Percentiles rank a stretch among this genome's conserved stretches.
Evolutionary conservation across 2,329 filamentous ascomycete species (phyloP).

Genomic region (Phaeosphaeriaceae sp.): DNA sequence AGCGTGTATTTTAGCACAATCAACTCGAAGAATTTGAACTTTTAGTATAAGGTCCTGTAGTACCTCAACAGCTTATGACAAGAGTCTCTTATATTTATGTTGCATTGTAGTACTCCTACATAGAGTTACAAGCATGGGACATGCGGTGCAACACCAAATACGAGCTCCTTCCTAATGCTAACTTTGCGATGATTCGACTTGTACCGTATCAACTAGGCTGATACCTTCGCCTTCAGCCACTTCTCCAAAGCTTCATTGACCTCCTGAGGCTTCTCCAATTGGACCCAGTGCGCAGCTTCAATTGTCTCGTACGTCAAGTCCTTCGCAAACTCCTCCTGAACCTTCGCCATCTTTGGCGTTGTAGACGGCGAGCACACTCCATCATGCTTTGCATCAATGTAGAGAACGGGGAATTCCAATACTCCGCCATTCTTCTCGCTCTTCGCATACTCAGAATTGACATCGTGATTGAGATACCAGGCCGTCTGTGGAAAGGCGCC

Average conservation of each 20-base stretch:
- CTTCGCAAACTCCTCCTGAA: constrained; percentile 43
- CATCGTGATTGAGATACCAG: constrained; percentile 54
- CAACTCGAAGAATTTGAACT: no score
- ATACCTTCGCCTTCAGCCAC: constrained; percentile 24
- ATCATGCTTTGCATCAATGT: constrained; percentile 51
- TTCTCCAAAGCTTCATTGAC: constrained; percentile 29
- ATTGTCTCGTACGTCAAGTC: constrained; percentile 55
- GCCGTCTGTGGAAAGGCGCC: constrained; percentile 50
- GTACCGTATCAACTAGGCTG: not conserved
- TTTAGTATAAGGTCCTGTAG: no score
- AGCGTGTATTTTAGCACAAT: no score
- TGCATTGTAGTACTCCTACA: no score
- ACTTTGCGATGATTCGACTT: no score
- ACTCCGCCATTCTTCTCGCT: constrained; percentile 45
- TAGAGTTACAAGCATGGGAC: no score
- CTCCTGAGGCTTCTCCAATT: constrained; percentile 35
- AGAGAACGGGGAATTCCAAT: constrained; percentile 47
- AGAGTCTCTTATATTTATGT: no score
- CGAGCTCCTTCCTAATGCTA: no score
- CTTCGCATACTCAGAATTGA: constrained; percentile 52
- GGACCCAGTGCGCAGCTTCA: constrained; percentile 43
- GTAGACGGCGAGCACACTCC: constrained; percentile 38
- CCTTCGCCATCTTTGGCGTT: constrained; percentile 43
- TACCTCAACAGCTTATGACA: no score
- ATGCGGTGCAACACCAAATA: no score